phyloP scores from a whole-genome alignment of 2,329 filamentous ascomycete genomes.

The Ceratocystis variospora region DNA sequence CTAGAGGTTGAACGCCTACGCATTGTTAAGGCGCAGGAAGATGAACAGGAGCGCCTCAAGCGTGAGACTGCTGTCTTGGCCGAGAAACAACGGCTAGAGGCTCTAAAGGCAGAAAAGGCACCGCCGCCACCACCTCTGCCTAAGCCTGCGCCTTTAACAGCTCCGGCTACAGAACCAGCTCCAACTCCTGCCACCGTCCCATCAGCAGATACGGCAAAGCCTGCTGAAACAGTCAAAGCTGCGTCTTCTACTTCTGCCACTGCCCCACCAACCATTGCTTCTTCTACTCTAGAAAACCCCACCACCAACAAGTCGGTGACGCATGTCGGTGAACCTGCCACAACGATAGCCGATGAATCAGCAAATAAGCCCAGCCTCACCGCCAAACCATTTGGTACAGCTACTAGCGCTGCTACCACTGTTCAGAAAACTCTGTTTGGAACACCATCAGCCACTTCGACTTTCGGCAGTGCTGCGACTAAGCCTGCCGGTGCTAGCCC shows the following conservation, averaged over 20 bases:
- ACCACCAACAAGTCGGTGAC: background rate
- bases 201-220: background rate
- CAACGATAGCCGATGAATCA: background rate
- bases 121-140: slow-evolving; percentile 32
- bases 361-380: background rate
- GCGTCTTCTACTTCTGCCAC: background rate
- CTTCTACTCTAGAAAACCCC: background rate
- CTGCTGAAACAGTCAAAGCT: background rate
- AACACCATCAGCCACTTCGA: background rate
- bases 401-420: background rate
- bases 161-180: background rate
- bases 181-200: background rate
- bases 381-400: background rate
- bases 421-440: slow-evolving; percentile 5
- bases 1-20: slow-evolving; percentile 33
- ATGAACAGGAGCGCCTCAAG: slow-evolving; percentile 34
- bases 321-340: background rate
- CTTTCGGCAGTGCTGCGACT: background rate
- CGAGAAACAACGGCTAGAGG: slow-evolving; percentile 36
- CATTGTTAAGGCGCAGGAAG: slow-evolving; percentile 33
- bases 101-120: slow-evolving; percentile 33
- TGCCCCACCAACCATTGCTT: background rate
- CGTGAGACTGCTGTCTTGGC: slow-evolving; percentile 34
- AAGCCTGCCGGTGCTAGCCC: background rate
- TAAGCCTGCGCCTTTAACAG: slow-evolving; percentile 21